Evolutionary conservation across 768 basidiomycete species (phyloP).

Genomic region (Leccinum disarticulatum): DNA sequence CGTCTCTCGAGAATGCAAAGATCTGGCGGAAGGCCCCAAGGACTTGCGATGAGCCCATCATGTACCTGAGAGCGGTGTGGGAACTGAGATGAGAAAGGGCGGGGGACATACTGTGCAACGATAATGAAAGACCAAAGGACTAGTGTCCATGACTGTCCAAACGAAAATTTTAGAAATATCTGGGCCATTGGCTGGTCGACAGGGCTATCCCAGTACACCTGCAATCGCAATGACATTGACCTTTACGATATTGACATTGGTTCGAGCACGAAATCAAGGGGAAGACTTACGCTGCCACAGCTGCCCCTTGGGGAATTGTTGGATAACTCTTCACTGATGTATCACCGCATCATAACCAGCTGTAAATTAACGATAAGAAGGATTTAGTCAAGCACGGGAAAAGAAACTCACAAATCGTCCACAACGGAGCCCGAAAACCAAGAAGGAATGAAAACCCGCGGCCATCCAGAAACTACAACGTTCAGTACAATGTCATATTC

Average conservation of each 20-base stretch:
- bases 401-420: slow-evolving; percentile 38
- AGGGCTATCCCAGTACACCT: slow-evolving; percentile 42
- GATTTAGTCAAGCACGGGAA: neutral
- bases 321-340: slow-evolving; percentile 52
- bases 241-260: slow-evolving; percentile 5
- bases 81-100: neutral
- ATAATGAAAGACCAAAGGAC: slow-evolving; percentile 55
- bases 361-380: slow-evolving; percentile 4
- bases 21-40: neutral
- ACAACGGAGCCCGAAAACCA: slow-evolving; percentile 46
- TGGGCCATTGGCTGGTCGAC: slow-evolving; percentile 44
- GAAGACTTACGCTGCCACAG: neutral
- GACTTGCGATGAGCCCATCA: slow-evolving; percentile 17
- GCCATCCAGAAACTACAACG: slow-evolving; percentile 39
- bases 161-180: slow-evolving; percentile 36
- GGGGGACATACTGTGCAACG: slow-evolving; percentile 39
- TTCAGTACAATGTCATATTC: neutral
- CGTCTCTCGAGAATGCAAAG: neutral
- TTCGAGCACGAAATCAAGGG: neutral
- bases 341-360: slow-evolving; percentile 48
- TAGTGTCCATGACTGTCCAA: slow-evolving; percentile 43
- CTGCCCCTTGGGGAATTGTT: too few species aligned
- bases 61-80: slow-evolving; percentile 31
- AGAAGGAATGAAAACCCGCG: slow-evolving; percentile 47
- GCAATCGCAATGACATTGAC: slow-evolving; percentile 41